phyloP scores from a whole-genome alignment of 768 basidiomycete species.

The Trametes cingulata region DNA sequence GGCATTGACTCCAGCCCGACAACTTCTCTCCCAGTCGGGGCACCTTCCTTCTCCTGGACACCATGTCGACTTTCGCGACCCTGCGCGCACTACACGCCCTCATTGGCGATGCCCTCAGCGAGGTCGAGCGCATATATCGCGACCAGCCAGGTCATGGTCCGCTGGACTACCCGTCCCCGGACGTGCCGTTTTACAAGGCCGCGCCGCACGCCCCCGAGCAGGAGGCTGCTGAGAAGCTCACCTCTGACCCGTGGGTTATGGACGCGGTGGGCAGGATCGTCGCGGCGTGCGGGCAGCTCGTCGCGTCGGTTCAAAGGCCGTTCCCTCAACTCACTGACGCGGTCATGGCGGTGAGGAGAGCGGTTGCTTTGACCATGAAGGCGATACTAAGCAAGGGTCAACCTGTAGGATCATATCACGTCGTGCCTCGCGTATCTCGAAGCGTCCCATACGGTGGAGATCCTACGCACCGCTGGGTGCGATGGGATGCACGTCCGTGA shows the following conservation, averaged over 20 bases:
- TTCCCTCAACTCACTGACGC: conserved; percentile 65
- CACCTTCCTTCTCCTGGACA: too few relatives aligned
- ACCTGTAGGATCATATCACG: conserved; percentile 1
- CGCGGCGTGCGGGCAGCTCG: conserved; percentile 27
- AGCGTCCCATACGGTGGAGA: conserved; percentile 7
- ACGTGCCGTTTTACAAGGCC: conserved; percentile 15
- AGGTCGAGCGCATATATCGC: conserved; percentile 58
- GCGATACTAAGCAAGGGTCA: too few relatives aligned
- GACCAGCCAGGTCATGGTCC: not conserved
- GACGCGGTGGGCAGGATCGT: conserved; percentile 23
- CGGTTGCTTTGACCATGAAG: too few relatives aligned
- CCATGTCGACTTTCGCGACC: conserved; percentile 54
- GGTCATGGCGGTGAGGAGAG: conserved; percentile 29
- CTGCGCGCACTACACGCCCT: conserved; percentile 64
- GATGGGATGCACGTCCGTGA: conserved; percentile 4
- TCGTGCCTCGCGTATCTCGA: conserved; percentile 9
- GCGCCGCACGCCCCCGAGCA: not conserved
- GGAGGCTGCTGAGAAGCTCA: conserved; percentile 21
- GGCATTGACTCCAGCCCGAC: too few relatives aligned
- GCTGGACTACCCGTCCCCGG: conserved; percentile 15
- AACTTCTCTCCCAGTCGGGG: too few relatives aligned
- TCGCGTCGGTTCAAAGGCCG: conserved; percentile 23
- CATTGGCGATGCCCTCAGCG: conserved; percentile 65
- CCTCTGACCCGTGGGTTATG: conserved; percentile 22
- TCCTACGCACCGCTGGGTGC: conserved; percentile 5